Evolutionary conservation across 169 alveolate species (phyloP), one percentile per base, ranked within the genome.

Genomic region (Cryptosporidium muris): DNA sequence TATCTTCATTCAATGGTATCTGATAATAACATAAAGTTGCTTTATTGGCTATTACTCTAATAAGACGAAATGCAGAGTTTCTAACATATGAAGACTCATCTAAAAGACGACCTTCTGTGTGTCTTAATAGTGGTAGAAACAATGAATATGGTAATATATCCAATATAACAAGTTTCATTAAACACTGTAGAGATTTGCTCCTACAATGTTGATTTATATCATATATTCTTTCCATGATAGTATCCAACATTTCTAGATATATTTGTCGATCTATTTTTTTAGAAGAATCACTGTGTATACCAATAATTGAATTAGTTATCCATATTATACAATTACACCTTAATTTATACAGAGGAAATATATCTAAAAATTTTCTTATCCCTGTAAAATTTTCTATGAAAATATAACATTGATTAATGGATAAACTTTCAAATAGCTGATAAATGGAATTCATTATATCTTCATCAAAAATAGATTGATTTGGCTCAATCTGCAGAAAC

Each of bases 61-160:
- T 38, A 40, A 74, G 60, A 58, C 48, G 54, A 9, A 74, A 74
- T 38, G 85, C 54, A 6, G 85, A 74, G 25, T 66, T 8, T 48
- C 85, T 74, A 14, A 58, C 67, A 45, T 74, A 58, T 2, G 85
- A 74, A 25, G 85, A 74, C 52, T 74, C 85, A 36, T 74, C 85
- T 36, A 74, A 58, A 42, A 68, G 54, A 47, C 85, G 54, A 11
- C 16, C 42, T 34, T 74, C 43, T n/a, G 60, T 47, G 38, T 74
- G 74, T 58, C 60, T 74, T 11, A 74, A 11, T 9, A 74, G 43
- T 7, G 40, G 8, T 0, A 74, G 54, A 58, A 74, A 58, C 36
- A 45, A 74, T n/a, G 56, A 58, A 49, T 74, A 74, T 4, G 85
- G 85, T 11, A 74, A 47, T 14, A 74, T 56, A 40, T 74, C 67